Percentiles rank a stretch among this genome's conserved stretches.
These are phyloP conservation scores for Agrostemma githago DNA, from an alignment of 148 eudicot species.

Conservation along the genomic window DNA sequence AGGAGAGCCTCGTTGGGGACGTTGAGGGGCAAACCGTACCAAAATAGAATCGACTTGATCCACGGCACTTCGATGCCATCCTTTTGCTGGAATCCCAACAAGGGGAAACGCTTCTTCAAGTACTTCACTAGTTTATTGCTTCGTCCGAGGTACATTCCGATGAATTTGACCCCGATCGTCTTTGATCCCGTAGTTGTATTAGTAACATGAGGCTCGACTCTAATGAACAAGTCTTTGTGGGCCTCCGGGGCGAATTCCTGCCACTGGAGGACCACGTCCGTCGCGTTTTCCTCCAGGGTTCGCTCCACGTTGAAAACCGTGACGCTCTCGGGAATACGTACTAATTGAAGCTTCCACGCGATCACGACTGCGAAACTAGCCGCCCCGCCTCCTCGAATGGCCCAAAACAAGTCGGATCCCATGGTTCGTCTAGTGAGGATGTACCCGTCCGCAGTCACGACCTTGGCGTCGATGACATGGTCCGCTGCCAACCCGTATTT, in stretches of 20 bases:
- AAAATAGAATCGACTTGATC: conserved; percentile 27
- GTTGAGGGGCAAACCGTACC: neutral
- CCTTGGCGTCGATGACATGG: conserved; percentile 28
- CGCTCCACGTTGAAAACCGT: conserved; percentile 26
- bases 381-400: conserved; percentile 36
- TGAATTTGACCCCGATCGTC: conserved; percentile 25
- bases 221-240: conserved; percentile 24
- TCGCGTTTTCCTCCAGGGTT: conserved; percentile 31
- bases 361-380: conserved; percentile 28
- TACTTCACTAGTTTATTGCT: conserved; percentile 2
- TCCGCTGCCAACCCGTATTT: conserved; percentile 28
- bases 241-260: conserved; percentile 23
- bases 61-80: conserved; percentile 36
- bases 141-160: conserved; percentile 27
- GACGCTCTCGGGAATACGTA: conserved; percentile 29
- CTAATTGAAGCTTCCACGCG: conserved; percentile 29
- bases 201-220: conserved; percentile 20
- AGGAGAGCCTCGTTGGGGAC: conserved; percentile 12
- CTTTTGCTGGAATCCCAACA: conserved; percentile 21
- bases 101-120: conserved; percentile 20
- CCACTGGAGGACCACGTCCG: conserved; percentile 29
- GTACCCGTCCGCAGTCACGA: conserved; percentile 27
- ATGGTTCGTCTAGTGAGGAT: conserved; percentile 24
- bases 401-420: conserved; percentile 37
- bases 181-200: conserved; percentile 11